These are phyloP conservation scores for Paecilomyces formosus DNA, from an alignment of 2,329 filamentous ascomycete genomes.

Conservation along the genomic window DNA sequence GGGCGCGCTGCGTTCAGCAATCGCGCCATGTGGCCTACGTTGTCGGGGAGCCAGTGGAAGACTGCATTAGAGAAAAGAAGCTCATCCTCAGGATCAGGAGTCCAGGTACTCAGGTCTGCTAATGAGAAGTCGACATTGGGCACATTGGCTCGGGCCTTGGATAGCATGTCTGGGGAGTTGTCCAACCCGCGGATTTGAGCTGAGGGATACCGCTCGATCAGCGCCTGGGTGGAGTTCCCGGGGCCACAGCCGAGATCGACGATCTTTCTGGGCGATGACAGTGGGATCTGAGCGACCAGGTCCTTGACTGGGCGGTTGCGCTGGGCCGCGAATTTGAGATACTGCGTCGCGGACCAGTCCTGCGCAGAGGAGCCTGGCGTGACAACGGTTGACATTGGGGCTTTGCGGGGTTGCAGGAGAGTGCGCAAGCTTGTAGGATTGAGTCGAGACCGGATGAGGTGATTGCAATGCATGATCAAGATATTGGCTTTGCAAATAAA, in stretches of 20 bases:
- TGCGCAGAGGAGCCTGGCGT: neutral
- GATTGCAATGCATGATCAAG: neutral
- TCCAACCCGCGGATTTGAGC: slow-evolving; percentile 47
- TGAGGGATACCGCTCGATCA: slow-evolving; percentile 41
- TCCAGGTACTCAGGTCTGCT: slow-evolving; percentile 41
- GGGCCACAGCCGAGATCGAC: slow-evolving; percentile 56
- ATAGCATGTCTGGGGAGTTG: slow-evolving; percentile 49
- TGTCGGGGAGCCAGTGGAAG: slow-evolving; percentile 48
- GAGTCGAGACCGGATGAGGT: neutral
- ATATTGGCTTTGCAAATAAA: neutral
- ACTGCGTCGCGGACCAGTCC: slow-evolving; percentile 52
- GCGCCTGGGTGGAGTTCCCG: slow-evolving; percentile 49
- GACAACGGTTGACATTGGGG: neutral
- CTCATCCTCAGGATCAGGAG: slow-evolving; percentile 14
- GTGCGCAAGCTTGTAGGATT: neutral
- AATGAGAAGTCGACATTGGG: slow-evolving; percentile 40
- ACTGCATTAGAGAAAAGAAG: slow-evolving; percentile 51
- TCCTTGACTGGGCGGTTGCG: slow-evolving; percentile 49
- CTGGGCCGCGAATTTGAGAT: slow-evolving; percentile 49
- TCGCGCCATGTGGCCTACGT: slow-evolving; percentile 21
- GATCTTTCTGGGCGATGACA: slow-evolving; percentile 36
- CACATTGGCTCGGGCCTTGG: slow-evolving; percentile 35
- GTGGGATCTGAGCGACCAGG: slow-evolving; percentile 42
- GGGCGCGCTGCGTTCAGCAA: slow-evolving; percentile 34
- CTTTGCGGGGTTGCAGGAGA: neutral